These are phyloP conservation scores for Pilasporangium apinafurcum DNA, from an alignment of 352 stramenopile genomes.

Conservation along the genomic window DNA sequence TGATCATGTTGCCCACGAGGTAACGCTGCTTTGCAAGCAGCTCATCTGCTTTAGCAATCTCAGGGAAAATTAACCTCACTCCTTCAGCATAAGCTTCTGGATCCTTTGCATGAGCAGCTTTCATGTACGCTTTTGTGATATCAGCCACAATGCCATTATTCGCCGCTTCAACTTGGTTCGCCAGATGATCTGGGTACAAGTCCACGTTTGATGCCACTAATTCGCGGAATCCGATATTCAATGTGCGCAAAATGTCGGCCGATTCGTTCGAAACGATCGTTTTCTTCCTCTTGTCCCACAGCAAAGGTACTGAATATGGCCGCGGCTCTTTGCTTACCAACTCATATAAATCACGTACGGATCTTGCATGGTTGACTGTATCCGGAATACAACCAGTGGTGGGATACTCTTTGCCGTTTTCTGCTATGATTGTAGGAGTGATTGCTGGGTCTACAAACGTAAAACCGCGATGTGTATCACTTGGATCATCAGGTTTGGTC, in stretches of 20 bases:
- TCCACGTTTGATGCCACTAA: constrained; percentile 24
- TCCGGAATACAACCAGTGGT: constrained; percentile 13
- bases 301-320: constrained; percentile 48
- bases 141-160: constrained; percentile 58
- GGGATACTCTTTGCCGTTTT: constrained; percentile 12
- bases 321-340: constrained; percentile 4
- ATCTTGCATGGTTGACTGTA: constrained; percentile 13
- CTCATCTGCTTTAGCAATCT: constrained; percentile 17
- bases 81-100: constrained; percentile 46
- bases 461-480: constrained; percentile 28
- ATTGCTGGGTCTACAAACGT: constrained; percentile 15
- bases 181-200: constrained; percentile 39
- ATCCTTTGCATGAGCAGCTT: constrained; percentile 47
- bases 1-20: constrained; percentile 14
- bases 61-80: constrained; percentile 10
- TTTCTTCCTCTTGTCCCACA: constrained; percentile 58
- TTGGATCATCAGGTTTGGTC: constrained; percentile 28
- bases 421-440: not conserved
- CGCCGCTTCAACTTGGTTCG: constrained; percentile 41
- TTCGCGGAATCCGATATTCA: constrained; percentile 39
- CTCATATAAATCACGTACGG: constrained; percentile 39
- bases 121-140: constrained; percentile 44
- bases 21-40: constrained; percentile 7
- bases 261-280: constrained; percentile 82
- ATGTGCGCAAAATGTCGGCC: constrained; percentile 59